Percentiles rank a stretch among this genome's conserved stretches.
Evolutionary conservation across 2,329 filamentous ascomycete species (phyloP).

Genomic region (Thermoascus crustaceus): DNA sequence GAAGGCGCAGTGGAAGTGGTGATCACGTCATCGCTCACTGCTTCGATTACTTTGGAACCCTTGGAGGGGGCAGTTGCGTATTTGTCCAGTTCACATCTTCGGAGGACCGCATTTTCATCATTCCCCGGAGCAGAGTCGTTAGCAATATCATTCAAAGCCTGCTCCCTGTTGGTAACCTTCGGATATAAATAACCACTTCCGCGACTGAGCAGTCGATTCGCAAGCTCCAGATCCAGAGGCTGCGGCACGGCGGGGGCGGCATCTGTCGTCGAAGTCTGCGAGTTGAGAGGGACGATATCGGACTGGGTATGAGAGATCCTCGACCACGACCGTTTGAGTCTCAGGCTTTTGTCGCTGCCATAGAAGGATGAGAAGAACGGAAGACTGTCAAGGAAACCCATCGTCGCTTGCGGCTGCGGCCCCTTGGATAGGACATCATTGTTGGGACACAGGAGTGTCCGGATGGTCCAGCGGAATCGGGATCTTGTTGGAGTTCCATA

Average conservation of each 20-base stretch:
- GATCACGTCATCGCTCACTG: background rate
- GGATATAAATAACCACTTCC: background rate
- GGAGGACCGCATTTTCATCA: background rate
- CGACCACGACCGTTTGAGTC: conserved; percentile 8
- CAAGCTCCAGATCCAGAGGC: conserved; percentile 1
- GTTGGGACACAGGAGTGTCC: background rate
- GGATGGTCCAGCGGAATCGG: background rate
- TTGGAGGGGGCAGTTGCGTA: conserved; percentile 1
- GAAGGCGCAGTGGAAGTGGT: background rate
- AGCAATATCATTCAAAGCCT: background rate
- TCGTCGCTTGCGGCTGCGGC: background rate
- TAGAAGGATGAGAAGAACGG: conserved; percentile 3
- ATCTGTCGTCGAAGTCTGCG: conserved; percentile 3
- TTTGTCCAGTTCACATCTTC: background rate
- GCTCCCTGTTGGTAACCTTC: background rate
- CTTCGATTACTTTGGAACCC: background rate
- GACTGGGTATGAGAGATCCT: conserved; percentile 8
- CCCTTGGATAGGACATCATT: background rate
- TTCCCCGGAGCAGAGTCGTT: background rate
- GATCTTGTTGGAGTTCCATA: background rate
- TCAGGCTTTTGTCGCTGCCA: background rate
- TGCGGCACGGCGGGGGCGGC: background rate
- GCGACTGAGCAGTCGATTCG: background rate
- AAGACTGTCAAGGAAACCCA: conserved; percentile 4
- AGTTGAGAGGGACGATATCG: conserved; percentile 6